Conservation (phyloP, 805 yeast genomes). For the Nakazawaea pomicola region DNA sequence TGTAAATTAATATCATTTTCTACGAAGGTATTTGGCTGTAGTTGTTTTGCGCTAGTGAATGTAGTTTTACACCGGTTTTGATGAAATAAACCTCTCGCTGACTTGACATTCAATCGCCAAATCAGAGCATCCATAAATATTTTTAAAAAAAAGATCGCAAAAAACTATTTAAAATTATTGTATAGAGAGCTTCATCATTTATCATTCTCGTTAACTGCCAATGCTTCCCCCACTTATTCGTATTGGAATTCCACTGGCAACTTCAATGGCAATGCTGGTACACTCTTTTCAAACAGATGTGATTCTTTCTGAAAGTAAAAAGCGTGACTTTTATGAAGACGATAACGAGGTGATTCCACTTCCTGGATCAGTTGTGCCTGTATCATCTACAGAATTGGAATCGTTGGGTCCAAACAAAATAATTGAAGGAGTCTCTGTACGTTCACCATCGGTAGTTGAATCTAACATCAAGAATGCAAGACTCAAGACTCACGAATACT, state of each 20-base stretch:
- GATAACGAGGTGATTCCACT: slow-evolving; percentile 39
- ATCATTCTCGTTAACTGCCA: no score
- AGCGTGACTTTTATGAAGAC: slow-evolving; percentile 45
- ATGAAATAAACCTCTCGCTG: no score
- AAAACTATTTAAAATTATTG: no score
- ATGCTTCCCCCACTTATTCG: not conserved
- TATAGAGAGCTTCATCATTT: no score
- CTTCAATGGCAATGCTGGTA: not conserved
- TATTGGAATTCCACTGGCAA: slow-evolving; percentile 1
- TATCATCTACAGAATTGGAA: slow-evolving; percentile 36
- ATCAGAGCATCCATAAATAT: no score
- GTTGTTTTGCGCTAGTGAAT: not conserved
- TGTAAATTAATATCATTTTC: slow-evolving; percentile 13
- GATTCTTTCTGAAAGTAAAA: slow-evolving; percentile 11
- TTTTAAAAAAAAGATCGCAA: no score
- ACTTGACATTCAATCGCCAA: no score
- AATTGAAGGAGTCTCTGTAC: slow-evolving; percentile 53
- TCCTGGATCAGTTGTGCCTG: slow-evolving; percentile 46
- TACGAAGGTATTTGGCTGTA: not conserved
- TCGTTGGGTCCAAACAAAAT: slow-evolving; percentile 41
- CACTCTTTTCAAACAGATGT: not conserved
- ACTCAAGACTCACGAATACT: slow-evolving; percentile 29
- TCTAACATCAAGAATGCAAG: slow-evolving; percentile 43
- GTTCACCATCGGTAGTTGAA: slow-evolving; percentile 48
- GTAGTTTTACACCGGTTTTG: no score